phyloP scores from a whole-genome alignment of 2,329 filamentous ascomycete species.

The Trichoderma brevicompactum region DNA sequence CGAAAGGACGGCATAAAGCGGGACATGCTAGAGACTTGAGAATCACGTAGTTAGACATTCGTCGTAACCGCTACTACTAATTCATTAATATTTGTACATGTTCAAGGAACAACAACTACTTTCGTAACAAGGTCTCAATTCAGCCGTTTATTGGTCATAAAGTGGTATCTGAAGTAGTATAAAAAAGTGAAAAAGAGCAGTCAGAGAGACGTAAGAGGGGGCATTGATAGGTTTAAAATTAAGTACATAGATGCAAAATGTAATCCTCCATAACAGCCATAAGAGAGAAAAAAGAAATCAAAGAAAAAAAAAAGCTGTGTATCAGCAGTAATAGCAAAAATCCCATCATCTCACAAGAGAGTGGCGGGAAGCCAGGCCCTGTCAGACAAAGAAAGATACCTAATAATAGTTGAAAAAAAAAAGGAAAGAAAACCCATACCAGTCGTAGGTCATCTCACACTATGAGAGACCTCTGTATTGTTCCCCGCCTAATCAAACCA shows the following conservation, averaged over 20 bases:
- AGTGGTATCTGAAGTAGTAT: slow-evolving; percentile 28
- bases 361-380: background rate
- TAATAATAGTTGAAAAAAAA: slow-evolving; percentile 2
- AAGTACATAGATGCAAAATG: slow-evolving; percentile 21
- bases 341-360: background rate
- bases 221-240: slow-evolving; percentile 18
- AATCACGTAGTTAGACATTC: background rate
- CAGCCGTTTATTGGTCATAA: slow-evolving; percentile 28
- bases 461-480: slow-evolving; percentile 21
- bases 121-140: slow-evolving; percentile 8
- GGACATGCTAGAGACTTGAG: background rate
- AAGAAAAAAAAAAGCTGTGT: background rate
- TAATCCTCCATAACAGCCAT: background rate
- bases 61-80: background rate
- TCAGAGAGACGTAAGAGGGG: background rate
- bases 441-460: slow-evolving; percentile 13
- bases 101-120: background rate
- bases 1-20: background rate
- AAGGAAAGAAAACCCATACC: slow-evolving; percentile 22
- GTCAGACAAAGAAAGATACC: background rate
- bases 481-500: slow-evolving; percentile 15
- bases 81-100: background rate
- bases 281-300: background rate
- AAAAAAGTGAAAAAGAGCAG: slow-evolving; percentile 8
- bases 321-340: slow-evolving; percentile 12